phyloP scores from a whole-genome alignment of 164 flowering plant species.

The Magnolia sinica region DNA sequence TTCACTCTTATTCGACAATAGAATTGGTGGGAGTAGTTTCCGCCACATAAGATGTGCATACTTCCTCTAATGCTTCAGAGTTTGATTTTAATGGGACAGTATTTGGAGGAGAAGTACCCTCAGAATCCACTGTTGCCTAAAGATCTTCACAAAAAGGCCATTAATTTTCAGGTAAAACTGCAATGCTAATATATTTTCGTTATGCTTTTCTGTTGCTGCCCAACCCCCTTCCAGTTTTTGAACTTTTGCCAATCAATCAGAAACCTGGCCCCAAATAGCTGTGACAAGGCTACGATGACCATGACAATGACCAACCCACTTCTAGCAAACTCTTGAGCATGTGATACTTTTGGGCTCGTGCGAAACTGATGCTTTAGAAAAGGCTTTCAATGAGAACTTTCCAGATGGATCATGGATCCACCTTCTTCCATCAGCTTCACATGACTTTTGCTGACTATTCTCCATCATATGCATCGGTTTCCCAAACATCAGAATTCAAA shows the following conservation, averaged over 20 bases:
- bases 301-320: too few species aligned
- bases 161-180: slow-evolving; percentile 66
- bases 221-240: not conserved
- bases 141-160: slow-evolving; percentile 61
- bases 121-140: slow-evolving; percentile 67
- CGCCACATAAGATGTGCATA: not conserved
- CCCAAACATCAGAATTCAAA: not conserved
- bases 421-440: not conserved
- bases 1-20: not conserved
- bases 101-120: slow-evolving; percentile 76
- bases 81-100: slow-evolving; percentile 25
- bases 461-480: too few species aligned
- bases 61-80: not conserved
- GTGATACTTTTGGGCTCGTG: not conserved
- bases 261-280: too few species aligned
- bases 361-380: not conserved
- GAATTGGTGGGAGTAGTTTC: not conserved
- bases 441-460: not conserved
- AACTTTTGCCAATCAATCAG: too few species aligned
- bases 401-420: not conserved
- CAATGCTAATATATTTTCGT: not conserved
- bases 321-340: not conserved
- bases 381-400: not conserved
- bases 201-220: not conserved
- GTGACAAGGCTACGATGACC: too few species aligned